Evolutionary conservation across 2,329 filamentous ascomycete genomes (phyloP).

Genomic region (Geosmithia flava): DNA sequence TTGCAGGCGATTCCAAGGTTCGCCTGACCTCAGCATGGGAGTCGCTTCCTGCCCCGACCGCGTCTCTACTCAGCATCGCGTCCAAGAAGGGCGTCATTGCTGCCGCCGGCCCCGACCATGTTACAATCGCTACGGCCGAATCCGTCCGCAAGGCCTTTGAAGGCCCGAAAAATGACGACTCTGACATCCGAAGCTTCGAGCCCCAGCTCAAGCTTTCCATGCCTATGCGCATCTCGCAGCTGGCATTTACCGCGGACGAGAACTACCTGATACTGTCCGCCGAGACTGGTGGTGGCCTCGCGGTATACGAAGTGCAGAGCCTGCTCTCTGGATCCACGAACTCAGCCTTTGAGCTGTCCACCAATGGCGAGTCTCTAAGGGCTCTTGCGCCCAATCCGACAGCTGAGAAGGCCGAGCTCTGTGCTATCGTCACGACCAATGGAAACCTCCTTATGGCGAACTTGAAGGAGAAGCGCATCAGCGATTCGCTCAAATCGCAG

Average conservation of each 20-base stretch:
- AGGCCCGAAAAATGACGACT: conserved; percentile 42
- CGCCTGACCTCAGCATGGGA: conserved; percentile 73
- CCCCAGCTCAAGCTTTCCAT: conserved; percentile 64
- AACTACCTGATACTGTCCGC: conserved; percentile 72
- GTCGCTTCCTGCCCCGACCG: conserved; percentile 58
- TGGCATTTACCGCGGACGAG: conserved; percentile 86
- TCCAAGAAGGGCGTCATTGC: conserved; percentile 71
- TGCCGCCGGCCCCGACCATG: conserved; percentile 70
- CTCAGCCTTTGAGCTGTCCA: conserved; percentile 62
- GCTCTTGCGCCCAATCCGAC: conserved; percentile 72
- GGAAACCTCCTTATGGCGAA: conserved; percentile 80
- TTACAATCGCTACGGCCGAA: conserved; percentile 67
- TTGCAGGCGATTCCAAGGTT: conserved; percentile 72
- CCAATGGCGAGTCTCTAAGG: conserved; percentile 62
- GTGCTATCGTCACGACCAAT: conserved; percentile 67
- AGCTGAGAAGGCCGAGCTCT: conserved; percentile 56
- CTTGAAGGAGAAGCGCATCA: conserved; percentile 54
- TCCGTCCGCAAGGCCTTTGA: conserved; percentile 66
- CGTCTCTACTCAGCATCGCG: conserved; percentile 76
- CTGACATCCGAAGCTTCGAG: conserved; percentile 56
- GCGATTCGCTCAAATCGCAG: conserved; percentile 52
- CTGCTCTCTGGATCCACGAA: conserved; percentile 55
- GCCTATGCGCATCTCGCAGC: conserved; percentile 68
- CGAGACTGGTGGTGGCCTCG: conserved; percentile 68
- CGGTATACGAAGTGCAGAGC: conserved; percentile 65